These are phyloP conservation scores for Cytospora chrysosperma DNA, from an alignment of 2,329 filamentous ascomycete species.

Conservation along the genomic window DNA sequence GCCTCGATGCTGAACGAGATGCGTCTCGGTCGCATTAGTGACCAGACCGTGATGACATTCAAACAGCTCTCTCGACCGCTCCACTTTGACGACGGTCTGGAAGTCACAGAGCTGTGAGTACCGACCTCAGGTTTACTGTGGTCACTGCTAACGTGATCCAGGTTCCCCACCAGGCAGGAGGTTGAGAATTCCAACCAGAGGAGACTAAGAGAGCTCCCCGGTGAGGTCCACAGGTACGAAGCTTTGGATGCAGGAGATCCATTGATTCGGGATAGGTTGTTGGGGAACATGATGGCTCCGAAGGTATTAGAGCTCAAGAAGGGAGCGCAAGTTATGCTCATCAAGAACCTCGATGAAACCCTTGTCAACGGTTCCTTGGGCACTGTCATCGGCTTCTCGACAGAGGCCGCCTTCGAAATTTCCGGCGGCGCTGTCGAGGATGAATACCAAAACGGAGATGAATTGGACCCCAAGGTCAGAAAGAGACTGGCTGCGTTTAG, in stretches of 20 bases:
- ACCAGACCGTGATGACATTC: conserved; percentile 76
- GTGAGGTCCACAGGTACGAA: conserved; percentile 66
- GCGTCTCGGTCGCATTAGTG: conserved; percentile 79
- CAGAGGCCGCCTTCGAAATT: conserved; percentile 40
- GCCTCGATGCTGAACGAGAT: conserved; percentile 97
- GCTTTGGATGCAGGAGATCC: conserved; percentile 75
- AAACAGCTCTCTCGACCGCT: conserved; percentile 69
- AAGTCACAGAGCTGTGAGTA: conserved; percentile 77
- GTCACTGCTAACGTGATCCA: conserved; percentile 30
- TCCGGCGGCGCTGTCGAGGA: conserved; percentile 41
- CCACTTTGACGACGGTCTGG: conserved; percentile 69
- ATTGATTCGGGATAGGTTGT: conserved; percentile 69
- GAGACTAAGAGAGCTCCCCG: conserved; percentile 70
- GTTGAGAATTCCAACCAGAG: conserved; percentile 82
- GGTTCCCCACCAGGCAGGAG: conserved; percentile 85
- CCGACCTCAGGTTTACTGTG: background rate
- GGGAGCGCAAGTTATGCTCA: conserved; percentile 97
- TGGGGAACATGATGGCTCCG: conserved; percentile 92
- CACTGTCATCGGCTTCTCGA: conserved; percentile 77
- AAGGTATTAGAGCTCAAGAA: conserved; percentile 78
- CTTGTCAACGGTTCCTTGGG: conserved; percentile 94
- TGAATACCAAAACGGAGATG: conserved; percentile 31
- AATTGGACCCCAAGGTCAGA: conserved; percentile 43
- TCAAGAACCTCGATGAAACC: conserved; percentile 95
- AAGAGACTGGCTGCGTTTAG: conserved; percentile 57